Base-by-base conservation (phyloP, 495 filamentous ascomycete species). In the Penicillium fimorum region DNA sequence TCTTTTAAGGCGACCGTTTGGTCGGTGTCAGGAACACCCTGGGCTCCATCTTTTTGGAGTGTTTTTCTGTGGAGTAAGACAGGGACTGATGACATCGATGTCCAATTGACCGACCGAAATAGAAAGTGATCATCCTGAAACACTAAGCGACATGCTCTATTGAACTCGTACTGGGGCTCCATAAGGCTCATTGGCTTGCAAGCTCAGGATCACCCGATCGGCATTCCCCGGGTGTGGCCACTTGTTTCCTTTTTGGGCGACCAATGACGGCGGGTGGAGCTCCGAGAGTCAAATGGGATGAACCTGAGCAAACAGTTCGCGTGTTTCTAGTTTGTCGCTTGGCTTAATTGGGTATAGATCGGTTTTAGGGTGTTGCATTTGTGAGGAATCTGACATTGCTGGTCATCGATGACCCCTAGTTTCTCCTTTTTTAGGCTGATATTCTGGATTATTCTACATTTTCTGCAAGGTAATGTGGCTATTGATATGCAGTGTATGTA, bases 221-320 rank as follows among this genome's bases (percentile, higher is more conserved):
- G 42, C 52, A 54, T 54, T 54, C 52, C 52, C 52, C 52, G 40
- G 52, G 24, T 54, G 52, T 54, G 52, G 52, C 52, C 32, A 33
- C 52, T 40, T 47, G 52, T 32, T 54, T 45, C 30, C 42, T 11
- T 29, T 46, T 54, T 37, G 8, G 35, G 42, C 38, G 33, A 2
- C 43, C 43, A 12, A 46, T 54, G 52, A 35, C 29, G 52, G 52
- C 33, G 43, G 22, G 38, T 47, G 52, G 52, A 17, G 41, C 32
- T 32, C 5, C 12, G 17, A 6, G 22, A 47, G 33, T 30, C 52
- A 47, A 47, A 35, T 29, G n/a, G 37, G 10, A 15, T 46, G 32
- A 54, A 47, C 25, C 24, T 1, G 42, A 47, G 42, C 22, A 22
- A 47, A 38, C 13, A 47, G 52, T 54, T 54, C 52, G 42, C 22